Conservation (phyloP, 495 filamentous ascomycete species). For the Trichoderma reesei region DNA sequence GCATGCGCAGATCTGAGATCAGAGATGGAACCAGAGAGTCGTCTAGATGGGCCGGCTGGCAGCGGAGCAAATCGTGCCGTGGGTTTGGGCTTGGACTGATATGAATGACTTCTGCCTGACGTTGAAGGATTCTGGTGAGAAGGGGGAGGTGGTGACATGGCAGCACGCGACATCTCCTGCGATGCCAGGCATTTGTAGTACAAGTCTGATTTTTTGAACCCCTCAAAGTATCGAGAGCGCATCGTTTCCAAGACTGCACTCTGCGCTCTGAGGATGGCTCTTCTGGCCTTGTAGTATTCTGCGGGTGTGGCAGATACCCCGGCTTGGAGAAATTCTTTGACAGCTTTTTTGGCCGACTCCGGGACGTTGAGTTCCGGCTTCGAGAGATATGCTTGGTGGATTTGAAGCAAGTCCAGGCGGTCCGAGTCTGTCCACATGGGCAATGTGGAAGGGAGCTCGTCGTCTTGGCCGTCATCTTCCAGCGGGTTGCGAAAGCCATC, state of each 20-base stretch:
- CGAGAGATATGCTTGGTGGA: conserved; percentile 80
- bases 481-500: conserved; percentile 95
- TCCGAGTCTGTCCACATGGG: conserved; percentile 75
- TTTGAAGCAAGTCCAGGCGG: conserved; percentile 75
- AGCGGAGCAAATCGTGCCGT: conserved; percentile 30
- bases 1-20: conserved; percentile 28
- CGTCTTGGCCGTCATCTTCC: conserved; percentile 71
- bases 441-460: conserved; percentile 51
- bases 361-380: conserved; percentile 72
- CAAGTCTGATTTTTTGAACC: conserved; percentile 83
- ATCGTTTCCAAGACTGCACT: conserved; percentile 74
- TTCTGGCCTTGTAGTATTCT: conserved; percentile 77
- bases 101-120: conserved; percentile 22
- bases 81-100: conserved; percentile 28
- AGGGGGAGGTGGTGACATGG: conserved; percentile 17
- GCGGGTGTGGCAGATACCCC: conserved; percentile 62
- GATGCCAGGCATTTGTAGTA: conserved; percentile 94
- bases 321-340: conserved; percentile 68
- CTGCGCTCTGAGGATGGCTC: conserved; percentile 73
- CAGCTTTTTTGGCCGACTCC: conserved; percentile 52
- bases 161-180: conserved; percentile 58
- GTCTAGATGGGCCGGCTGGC: conserved; percentile 22
- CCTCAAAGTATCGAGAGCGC: conserved; percentile 65
- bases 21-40: conserved; percentile 32
- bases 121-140: conserved; percentile 13